Evolutionary conservation across 352 stramenopile species (phyloP), one percentile per base, ranked within the genome.

Genomic region (Phytophthora pistaciae): DNA sequence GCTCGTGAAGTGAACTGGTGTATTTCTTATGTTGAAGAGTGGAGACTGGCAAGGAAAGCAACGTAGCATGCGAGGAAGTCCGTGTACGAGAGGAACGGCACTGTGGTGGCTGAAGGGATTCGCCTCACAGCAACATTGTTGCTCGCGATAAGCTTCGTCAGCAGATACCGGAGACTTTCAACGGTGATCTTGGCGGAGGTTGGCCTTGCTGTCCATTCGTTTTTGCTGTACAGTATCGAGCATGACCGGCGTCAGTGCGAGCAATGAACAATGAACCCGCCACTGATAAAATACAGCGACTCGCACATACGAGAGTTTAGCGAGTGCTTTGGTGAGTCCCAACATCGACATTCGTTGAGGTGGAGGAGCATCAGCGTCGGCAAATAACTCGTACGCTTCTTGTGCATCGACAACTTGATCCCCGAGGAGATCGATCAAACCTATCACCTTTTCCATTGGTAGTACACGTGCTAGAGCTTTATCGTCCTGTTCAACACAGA

Each of bases 11-110:
- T 60, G 46, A 62, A 50, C 18, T 58, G 52, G 21, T 56, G 46
- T 16, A 36, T 54, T 42, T 42, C 40, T 71, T 49, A 72, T 62
- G 25, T 31, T 67, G 54, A 71, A 18, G 56, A 56, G 61, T 80
- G 71, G 20, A 71, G 49, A 8, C 54, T 64, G 25, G 79, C 56
- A 4, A 90, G 64, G 38, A 82, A 83, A 1, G 84, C 86, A 0
- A 91, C 79, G 55, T 83, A 91, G 64, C 70, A 83, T 0, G 84
- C 75, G 8, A 93, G 73, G 25, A 93, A 93, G 44, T 93, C 86
- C 0, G 84, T 93, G 50, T 92, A 93, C 3, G 68, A 83, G 3
- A 92, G 60, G 49, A 87, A 93, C 0, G 81, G 72, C 0, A 52
- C 21, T 3, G 78, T 80, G 2, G 78, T 75, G 0, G 60, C 59